Evolutionary conservation across 2,329 filamentous ascomycete species (phyloP), one percentile per base, ranked within the genome.

Genomic region (Epicoccum nigrum): DNA sequence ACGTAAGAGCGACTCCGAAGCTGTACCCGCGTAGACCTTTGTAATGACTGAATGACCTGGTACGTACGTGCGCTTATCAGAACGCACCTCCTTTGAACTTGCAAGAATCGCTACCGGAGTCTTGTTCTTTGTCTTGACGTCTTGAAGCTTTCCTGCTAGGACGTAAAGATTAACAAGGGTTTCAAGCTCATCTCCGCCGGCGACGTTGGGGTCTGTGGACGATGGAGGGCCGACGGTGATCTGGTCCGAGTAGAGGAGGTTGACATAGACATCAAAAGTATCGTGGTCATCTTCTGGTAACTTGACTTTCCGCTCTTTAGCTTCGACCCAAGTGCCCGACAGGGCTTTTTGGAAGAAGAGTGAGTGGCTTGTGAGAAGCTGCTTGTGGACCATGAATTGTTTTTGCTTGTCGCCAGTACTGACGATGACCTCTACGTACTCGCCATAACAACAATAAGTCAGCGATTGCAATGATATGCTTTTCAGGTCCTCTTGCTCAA

Each of bases 281-380:
- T 1, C 8, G 7, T 12, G 15, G 4, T 32, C 28, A 16, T 27
- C 33, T 9, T 48, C 38, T 1, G 37, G 31, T 3, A 48, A 15
- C 12, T 20, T 32, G 15, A 44, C 33, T 1, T 12, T 15, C 17
- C 33, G 20, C 1, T 20, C 33, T 13, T 34, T 23, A 11, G 27
- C 34, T 28, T 39, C 20, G 7, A 2, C 21, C 34, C 25, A 33
- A 9, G 15, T 4, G 7, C 25, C 33, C 2, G 25, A 33, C 20
- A 44, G 8, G 1, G 46, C 46, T 5, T 43, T 49, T 13, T 38
- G 30, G 39, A 49, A 43, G n/a, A 49, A 49, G 1, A n/a, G 31
- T 2, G 32, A 43, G 3, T n/a, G 23, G 6, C 12, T 12, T 2
- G 19, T 38, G 12, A 49, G 21, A n/a, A 43, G 39, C 2, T 21